These are phyloP conservation scores for Aspergillus candidus DNA, from an alignment of 2,329 filamentous ascomycete species.

Conservation along the genomic window DNA sequence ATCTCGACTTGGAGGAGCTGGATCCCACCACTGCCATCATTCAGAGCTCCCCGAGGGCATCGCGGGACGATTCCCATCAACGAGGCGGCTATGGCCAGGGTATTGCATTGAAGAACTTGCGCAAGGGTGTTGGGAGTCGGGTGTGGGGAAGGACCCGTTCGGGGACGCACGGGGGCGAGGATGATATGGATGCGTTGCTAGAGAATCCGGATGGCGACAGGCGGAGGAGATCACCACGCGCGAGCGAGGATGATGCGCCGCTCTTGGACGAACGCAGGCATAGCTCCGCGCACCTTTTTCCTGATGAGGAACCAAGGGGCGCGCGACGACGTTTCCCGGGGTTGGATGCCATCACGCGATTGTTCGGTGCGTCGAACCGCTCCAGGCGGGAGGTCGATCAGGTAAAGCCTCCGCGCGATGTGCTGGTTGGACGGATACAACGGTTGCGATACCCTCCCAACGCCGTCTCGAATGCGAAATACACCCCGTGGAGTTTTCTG, in stretches of 20 bases:
- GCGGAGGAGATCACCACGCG: constrained; percentile 53
- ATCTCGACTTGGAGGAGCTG: constrained; percentile 43
- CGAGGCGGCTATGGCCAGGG: constrained; percentile 31
- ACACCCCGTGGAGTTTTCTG: constrained; percentile 89
- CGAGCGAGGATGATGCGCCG: constrained; percentile 69
- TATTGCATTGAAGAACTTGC: constrained; percentile 45
- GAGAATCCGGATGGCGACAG: constrained; percentile 54
- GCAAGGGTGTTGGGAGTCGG: constrained; percentile 43
- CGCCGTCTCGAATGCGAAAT: constrained; percentile 93
- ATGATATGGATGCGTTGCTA: constrained; percentile 63
- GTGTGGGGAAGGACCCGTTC: constrained; percentile 34
- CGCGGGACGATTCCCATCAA: constrained; percentile 23
- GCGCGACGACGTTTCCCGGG: constrained; percentile 60
- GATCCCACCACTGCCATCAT: constrained; percentile 31
- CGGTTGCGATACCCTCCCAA: constrained; percentile 77
- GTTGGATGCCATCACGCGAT: constrained; percentile 50
- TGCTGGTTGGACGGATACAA: constrained; percentile 70
- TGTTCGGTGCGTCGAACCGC: constrained; percentile 18
- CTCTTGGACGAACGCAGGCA: constrained; percentile 52
- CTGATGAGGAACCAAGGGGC: constrained; percentile 37
- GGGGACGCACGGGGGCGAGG: constrained; percentile 38
- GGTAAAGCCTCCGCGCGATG: constrained; percentile 57
- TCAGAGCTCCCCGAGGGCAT: constrained; percentile 17
- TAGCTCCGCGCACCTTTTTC: constrained; percentile 30
- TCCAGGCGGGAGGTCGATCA: constrained; percentile 32